These are phyloP conservation scores for Populus nigra DNA, from an alignment of 345 rosid species.

Conservation along the genomic window DNA sequence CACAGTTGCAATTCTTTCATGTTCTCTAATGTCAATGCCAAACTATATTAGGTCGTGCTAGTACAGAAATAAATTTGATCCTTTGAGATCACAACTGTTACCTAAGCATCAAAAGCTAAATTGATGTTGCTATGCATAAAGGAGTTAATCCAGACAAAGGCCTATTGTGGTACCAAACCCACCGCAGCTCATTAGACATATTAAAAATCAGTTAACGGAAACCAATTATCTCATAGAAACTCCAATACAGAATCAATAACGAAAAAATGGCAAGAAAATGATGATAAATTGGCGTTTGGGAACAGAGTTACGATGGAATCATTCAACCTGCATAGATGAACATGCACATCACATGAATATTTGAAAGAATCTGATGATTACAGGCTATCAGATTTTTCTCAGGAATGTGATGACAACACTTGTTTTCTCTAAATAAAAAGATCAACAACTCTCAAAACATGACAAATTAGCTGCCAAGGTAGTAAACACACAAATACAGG, in stretches of 20 bases:
- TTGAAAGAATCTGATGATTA: too few relatives aligned
- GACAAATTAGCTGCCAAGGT: not conserved
- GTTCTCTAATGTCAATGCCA: not conserved
- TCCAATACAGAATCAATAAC: not conserved
- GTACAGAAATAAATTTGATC: not conserved
- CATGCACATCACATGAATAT: too few relatives aligned
- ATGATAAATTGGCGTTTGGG: not conserved
- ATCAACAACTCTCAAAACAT: not conserved
- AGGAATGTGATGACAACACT: too few relatives aligned
- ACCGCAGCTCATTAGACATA: not conserved
- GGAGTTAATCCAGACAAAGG: not conserved
- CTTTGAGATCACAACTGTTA: not conserved
- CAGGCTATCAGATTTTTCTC: too few relatives aligned
- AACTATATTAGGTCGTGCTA: not conserved
- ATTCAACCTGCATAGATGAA: too few relatives aligned
- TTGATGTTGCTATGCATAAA: not conserved
- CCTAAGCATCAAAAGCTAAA: not conserved
- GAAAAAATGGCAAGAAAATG: not conserved
- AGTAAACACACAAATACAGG: too few relatives aligned
- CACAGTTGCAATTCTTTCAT: not conserved
- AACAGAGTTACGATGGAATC: too few relatives aligned
- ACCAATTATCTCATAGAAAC: not conserved
- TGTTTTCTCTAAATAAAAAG: too few relatives aligned
- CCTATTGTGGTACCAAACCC: not conserved
- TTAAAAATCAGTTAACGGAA: not conserved